Conservation (phyloP, 768 basidiomycete species). For the Russula virescens region DNA sequence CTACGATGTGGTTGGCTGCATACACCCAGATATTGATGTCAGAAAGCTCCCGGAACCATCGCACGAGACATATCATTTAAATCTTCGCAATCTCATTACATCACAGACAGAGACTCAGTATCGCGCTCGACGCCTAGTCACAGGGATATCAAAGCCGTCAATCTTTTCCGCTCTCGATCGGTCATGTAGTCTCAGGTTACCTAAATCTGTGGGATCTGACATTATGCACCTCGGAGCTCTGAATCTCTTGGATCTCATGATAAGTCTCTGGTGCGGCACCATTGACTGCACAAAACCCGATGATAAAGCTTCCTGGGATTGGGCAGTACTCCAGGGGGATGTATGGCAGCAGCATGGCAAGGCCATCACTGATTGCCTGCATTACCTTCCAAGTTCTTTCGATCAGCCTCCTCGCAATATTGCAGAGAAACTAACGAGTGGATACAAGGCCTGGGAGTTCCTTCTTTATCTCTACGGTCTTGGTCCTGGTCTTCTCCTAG, state of each 20-base stretch:
- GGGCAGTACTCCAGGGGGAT: not conserved
- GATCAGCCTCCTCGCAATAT: conserved; percentile 32
- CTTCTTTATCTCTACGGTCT: conserved; percentile 26
- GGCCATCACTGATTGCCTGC: not conserved
- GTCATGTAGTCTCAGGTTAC: too few species aligned
- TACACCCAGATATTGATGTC: not conserved
- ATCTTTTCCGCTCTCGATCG: not conserved
- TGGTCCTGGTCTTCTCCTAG: conserved; percentile 28
- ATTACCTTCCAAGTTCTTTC: not conserved
- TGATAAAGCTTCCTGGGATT: not conserved
- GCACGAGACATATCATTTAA: not conserved
- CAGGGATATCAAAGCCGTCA: not conserved
- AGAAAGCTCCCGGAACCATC: not conserved
- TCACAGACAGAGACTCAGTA: not conserved
- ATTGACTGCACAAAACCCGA: not conserved
- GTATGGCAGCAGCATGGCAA: not conserved
- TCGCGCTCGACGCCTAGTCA: not conserved
- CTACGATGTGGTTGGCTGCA: not conserved
- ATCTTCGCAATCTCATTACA: not conserved
- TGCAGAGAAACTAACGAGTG: conserved; percentile 36
- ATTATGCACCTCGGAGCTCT: not conserved
- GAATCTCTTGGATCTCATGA: not conserved
- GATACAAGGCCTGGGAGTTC: conserved; percentile 32
- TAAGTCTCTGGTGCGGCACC: not conserved
- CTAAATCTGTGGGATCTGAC: not conserved